Base-by-base conservation (phyloP, 2,329 filamentous ascomycete species). In the Teratosphaeria nubilosa region DNA sequence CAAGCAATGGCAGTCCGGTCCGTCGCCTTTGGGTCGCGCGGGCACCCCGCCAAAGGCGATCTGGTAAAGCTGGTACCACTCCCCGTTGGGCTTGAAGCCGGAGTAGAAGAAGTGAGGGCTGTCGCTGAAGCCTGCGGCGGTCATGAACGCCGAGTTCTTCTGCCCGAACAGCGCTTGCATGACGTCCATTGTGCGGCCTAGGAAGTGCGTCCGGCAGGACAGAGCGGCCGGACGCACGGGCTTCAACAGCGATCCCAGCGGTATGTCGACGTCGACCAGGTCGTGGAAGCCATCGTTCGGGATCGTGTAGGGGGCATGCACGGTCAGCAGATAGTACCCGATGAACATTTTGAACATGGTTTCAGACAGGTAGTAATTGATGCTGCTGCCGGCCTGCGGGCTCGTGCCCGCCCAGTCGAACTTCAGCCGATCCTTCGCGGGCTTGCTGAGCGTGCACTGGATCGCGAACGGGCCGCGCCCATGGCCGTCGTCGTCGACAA, bases 51-150 rank as follows among this genome's bases (percentile, higher is more conserved):
- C 65, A 52, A 66, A 67, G 4, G 65, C 65, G 41, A 67, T 67
- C 56, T 67, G 65, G 64, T 80, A 80, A 10, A 79, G 71, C 56
- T 78, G 75, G 37, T 66, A 67, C 66, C 70, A 79, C 25, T 77
- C 75, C 1, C 74, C 73, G 37, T 69, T 74, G 0, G 75, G 69
- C 50, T 62, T 73, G 62, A 78, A 79, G 10, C 69, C 73, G 1
- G 64, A 65, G 56, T 67, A 67, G 64, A 67, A 67, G 58, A 67
- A 67, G 57, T 67, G 65, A 24, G 65, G 65, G 16, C 58, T 62
- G 41, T 67, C 65, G 34, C 62, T 65, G 54, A 66, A 67, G 9
- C 65, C 65, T 14, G 64, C 65, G 1, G 65, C 65, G 1, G 65
- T 67, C 64, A 67, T 66, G 56, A 65, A 67, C 1, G 65, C 63